Percentiles rank a stretch among this genome's conserved stretches.
Conservation (phyloP, 345 rosid species). For the Euphorbia pulcherrima region DNA sequence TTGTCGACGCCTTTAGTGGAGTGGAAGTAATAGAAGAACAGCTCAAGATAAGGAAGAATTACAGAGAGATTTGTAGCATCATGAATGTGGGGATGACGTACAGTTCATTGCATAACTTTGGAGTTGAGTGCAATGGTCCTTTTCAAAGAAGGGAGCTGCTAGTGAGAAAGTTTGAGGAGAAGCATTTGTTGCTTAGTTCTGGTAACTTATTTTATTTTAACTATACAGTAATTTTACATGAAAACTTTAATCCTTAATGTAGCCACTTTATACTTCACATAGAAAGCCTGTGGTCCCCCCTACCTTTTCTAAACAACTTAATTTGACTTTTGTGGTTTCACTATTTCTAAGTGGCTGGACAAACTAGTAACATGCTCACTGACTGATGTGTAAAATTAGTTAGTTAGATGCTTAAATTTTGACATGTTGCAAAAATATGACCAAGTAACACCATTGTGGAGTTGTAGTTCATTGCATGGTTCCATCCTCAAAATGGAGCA, state of each 20-base stretch:
- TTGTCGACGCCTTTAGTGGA: constrained; percentile 78
- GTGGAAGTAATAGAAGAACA: constrained; percentile 92
- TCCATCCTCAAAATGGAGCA: not conserved
- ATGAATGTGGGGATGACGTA: constrained; percentile 88
- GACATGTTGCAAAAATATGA: no score
- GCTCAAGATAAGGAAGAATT: constrained; percentile 63
- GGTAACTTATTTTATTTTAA: constrained; percentile 44
- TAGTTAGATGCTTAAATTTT: not conserved
- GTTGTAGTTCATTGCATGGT: not conserved
- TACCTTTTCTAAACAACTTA: not conserved
- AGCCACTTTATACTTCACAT: not conserved
- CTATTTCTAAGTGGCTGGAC: not conserved
- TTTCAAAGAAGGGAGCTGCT: constrained; percentile 72
- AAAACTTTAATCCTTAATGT: not conserved
- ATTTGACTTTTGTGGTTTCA: not conserved
- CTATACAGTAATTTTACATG: not conserved
- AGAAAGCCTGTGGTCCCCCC: not conserved
- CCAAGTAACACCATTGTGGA: not conserved
- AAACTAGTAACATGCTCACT: not conserved
- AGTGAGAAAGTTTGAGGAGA: constrained; percentile 56
- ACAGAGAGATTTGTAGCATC: constrained; percentile 80
- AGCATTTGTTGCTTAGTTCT: constrained; percentile 50
- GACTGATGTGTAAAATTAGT: not conserved
- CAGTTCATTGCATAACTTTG: constrained; percentile 74
- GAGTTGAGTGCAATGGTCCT: constrained; percentile 73